Evolutionary conservation across 1,139 yeast species (phyloP).

Genomic region (Taphrina flavorubra): DNA sequence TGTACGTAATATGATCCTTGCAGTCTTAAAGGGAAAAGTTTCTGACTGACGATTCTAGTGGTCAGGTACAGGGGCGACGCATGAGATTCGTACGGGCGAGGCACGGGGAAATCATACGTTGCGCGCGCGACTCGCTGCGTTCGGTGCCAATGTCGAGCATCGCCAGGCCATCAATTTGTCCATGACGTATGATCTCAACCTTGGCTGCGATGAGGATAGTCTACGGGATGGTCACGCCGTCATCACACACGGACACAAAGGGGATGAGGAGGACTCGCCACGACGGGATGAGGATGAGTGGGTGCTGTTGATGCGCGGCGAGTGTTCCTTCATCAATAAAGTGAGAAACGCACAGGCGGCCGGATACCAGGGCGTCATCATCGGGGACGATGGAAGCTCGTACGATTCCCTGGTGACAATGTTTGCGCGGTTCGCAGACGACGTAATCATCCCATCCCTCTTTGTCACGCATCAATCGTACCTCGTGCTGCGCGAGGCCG

Average conservation of each 20-base stretch:
- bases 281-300: constrained; percentile 20
- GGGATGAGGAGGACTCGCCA: neutral
- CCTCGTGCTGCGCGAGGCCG: constrained; percentile 46
- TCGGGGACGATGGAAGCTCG: constrained; percentile 53
- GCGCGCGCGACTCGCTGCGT: constrained; percentile 53
- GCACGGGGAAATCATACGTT: constrained; percentile 43
- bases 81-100: constrained; percentile 15
- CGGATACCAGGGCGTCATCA: constrained; percentile 56
- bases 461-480: constrained; percentile 53
- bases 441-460: constrained; percentile 53
- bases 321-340: constrained; percentile 54
- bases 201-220: constrained; percentile 7
- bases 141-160: constrained; percentile 50
- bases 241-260: neutral
- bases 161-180: constrained; percentile 6
- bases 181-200: neutral
- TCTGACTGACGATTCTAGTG: constrained; percentile 4
- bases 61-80: constrained; percentile 34
- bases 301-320: constrained; percentile 54
- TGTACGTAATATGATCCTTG: constrained; percentile 22
- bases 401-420: constrained; percentile 51
- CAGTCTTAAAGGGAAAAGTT: no score
- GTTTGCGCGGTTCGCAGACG: constrained; percentile 50
- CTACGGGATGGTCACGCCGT: neutral
- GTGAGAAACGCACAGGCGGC: constrained; percentile 52